A percentile compares a stretch with the other conserved stretches of the same genome.
phyloP scores from a whole-genome alignment of 176 grass and related monocot species.

The Ensete ventricosum region DNA sequence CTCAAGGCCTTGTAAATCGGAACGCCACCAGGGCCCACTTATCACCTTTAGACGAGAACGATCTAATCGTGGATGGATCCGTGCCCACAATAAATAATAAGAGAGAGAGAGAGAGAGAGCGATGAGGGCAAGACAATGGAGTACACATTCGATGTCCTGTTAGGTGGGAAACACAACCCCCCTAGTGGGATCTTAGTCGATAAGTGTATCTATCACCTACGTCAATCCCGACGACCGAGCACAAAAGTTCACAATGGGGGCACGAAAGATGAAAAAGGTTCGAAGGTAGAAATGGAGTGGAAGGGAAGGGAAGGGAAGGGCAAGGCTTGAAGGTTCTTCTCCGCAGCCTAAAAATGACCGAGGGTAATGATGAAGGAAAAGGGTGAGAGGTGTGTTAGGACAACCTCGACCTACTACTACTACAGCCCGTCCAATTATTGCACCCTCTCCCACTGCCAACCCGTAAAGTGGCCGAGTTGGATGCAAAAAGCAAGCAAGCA shows the following conservation, averaged over 20 bases:
- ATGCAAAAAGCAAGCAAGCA: slow-evolving; percentile 18
- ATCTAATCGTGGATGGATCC: neutral
- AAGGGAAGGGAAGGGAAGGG: too few species aligned
- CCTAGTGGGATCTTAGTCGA: too few species aligned
- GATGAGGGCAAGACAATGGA: neutral
- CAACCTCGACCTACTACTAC: too few species aligned
- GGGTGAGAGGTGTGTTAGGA: too few species aligned
- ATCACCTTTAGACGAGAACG: neutral
- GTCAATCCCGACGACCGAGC: too few species aligned
- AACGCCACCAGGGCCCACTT: neutral
- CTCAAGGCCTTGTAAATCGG: neutral
- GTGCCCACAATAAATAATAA: neutral
- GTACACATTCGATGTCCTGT: neutral
- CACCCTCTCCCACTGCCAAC: slow-evolving; percentile 32
- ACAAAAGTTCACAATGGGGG: too few species aligned
- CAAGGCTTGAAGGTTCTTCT: too few species aligned
- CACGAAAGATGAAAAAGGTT: too few species aligned
- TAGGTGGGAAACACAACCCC: neutral
- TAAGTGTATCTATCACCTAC: too few species aligned
- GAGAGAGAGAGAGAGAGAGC: neutral
- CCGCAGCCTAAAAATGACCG: too few species aligned
- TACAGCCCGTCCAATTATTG: slow-evolving; percentile 31
- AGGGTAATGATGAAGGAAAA: too few species aligned
- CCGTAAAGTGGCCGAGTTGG: slow-evolving; percentile 26
- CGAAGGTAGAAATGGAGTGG: too few species aligned